A percentile compares a stretch with the other conserved stretches of the same genome.
Evolutionary conservation across 208 protist genomes (phyloP).

Genomic region (Wallacemonas sp.): DNA sequence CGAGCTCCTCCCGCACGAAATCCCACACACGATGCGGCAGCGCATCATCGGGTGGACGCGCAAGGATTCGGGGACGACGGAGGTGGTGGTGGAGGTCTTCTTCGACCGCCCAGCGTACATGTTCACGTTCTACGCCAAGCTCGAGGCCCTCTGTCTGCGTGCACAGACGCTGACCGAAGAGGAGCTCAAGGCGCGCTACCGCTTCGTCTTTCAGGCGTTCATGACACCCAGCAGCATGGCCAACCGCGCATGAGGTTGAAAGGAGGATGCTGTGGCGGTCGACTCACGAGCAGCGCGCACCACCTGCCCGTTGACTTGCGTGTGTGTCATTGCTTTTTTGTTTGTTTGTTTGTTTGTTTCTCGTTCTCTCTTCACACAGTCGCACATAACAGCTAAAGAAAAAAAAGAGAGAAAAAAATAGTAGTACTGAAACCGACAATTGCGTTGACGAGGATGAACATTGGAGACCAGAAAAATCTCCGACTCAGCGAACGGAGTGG

Average conservation of each 20-base stretch:
- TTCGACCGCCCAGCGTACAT: conserved; percentile 89
- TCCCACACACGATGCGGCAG: conserved; percentile 82
- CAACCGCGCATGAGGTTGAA: conserved; percentile 24
- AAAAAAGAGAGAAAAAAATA: too few relatives aligned
- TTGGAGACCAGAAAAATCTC: too few relatives aligned
- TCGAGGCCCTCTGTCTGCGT: conserved; percentile 81
- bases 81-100: conserved; percentile 91
- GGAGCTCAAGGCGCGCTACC: conserved; percentile 63
- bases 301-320: too few relatives aligned
- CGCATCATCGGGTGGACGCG: conserved; percentile 87
- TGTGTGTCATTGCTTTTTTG: too few relatives aligned
- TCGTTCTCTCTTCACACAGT: too few relatives aligned
- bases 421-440: too few relatives aligned
- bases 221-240: conserved; percentile 74
- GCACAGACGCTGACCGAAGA: conserved; percentile 64
- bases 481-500: too few relatives aligned
- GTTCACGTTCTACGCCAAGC: conserved; percentile 89
- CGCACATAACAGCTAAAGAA: too few relatives aligned
- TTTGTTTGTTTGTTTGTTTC: too few relatives aligned
- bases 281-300: too few relatives aligned
- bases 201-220: conserved; percentile 91
- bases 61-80: conserved; percentile 76
- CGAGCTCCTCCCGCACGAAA: conserved; percentile 86
- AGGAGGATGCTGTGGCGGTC: too few relatives aligned
- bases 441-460: too few relatives aligned